Conservation (phyloP, 2,329 filamentous ascomycete genomes). For the Cordyceps farinosa region DNA sequence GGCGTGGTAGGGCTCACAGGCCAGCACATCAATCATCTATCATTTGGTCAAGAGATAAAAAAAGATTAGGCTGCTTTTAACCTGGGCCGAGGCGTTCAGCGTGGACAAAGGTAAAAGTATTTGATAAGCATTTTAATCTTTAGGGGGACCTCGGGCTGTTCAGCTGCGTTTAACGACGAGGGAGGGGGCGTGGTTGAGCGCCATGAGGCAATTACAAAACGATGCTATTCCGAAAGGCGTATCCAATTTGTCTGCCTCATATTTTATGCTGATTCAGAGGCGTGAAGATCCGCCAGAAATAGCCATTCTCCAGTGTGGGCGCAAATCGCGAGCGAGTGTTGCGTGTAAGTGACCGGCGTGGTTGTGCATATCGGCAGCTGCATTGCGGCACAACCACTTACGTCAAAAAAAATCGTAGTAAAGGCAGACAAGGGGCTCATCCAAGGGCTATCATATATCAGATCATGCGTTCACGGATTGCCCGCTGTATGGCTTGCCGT, state of each 20-base stretch:
- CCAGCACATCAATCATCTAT: neutral
- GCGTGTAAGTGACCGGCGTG: neutral
- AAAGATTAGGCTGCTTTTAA: neutral
- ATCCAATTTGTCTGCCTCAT: conserved; percentile 1
- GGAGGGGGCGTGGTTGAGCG: neutral
- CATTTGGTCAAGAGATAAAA: neutral
- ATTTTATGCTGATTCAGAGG: neutral
- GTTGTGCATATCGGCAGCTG: neutral
- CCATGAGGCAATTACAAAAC: neutral
- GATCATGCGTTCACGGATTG: neutral
- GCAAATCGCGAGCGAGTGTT: neutral
- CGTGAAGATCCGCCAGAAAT: neutral
- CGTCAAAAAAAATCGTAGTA: neutral
- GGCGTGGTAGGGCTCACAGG: neutral
- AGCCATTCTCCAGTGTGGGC: neutral
- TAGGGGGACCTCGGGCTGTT: neutral
- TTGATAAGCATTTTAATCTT: neutral
- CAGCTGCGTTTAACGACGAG: neutral
- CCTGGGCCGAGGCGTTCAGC: neutral
- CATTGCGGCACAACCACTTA: neutral
- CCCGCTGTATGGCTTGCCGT: neutral
- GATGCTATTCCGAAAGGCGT: conserved; percentile 10
- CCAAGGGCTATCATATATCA: neutral
- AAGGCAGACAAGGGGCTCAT: neutral
- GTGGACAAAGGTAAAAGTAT: neutral